phyloP scores from a whole-genome alignment of 2,329 filamentous ascomycete species.

The Colletotrichum sp. region DNA sequence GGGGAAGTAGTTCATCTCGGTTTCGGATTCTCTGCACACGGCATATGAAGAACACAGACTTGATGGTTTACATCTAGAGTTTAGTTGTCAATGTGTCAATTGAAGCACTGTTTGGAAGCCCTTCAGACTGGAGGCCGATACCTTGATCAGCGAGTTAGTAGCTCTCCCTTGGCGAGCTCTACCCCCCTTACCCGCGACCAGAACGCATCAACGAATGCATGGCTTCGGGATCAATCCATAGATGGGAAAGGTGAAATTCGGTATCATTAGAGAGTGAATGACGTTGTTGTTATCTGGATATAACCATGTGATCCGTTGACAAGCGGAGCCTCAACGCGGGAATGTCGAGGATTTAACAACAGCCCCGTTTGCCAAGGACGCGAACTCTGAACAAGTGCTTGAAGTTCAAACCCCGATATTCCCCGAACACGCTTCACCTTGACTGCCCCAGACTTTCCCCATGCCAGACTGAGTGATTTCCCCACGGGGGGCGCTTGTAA shows the following conservation, averaged over 20 bases:
- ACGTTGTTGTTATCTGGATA: background rate
- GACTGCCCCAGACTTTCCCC: background rate
- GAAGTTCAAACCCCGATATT: background rate
- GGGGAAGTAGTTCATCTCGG: background rate
- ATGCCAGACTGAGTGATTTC: background rate
- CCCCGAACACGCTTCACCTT: background rate
- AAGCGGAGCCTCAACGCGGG: background rate
- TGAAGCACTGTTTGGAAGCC: accelerated
- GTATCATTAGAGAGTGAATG: accelerated
- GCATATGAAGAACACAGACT: background rate
- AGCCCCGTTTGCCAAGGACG: background rate
- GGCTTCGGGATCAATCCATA: background rate
- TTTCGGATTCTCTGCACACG: background rate
- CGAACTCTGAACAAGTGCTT: background rate
- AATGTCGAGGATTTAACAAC: background rate
- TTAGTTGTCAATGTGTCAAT: background rate
- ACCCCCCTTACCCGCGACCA: accelerated
- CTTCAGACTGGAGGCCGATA: background rate
- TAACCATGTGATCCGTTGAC: background rate
- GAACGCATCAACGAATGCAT: background rate
- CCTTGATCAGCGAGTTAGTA: background rate
- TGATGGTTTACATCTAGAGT: accelerated
- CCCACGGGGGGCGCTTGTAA: background rate
- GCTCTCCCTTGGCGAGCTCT: background rate
- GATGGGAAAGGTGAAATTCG: background rate